A percentile compares a stretch with the other conserved stretches of the same genome.
phyloP scores from a whole-genome alignment of 2,329 filamentous ascomycete species.

The Aureobasidium leucospermi region DNA sequence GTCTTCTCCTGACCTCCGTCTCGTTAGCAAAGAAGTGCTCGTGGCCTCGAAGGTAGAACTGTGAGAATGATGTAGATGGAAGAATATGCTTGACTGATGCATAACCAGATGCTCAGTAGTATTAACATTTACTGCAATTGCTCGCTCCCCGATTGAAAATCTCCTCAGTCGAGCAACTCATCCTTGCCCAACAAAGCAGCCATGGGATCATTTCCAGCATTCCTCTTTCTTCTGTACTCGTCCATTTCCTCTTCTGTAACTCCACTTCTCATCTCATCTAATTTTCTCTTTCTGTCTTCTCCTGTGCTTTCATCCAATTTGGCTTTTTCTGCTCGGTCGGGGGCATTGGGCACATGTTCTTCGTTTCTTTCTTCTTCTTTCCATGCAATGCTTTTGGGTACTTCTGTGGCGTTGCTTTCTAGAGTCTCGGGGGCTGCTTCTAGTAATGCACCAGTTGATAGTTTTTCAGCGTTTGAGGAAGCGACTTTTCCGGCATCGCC shows the following conservation, averaged over 20 bases:
- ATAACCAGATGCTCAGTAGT: too few relatives aligned
- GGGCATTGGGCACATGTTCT: constrained; percentile 38
- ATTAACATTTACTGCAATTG: too few relatives aligned
- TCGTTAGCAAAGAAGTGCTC: too few relatives aligned
- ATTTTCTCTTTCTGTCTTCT: constrained; percentile 59
- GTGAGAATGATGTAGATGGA: too few relatives aligned
- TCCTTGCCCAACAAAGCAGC: constrained; percentile 70
- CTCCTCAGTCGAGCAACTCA: constrained; percentile 46
- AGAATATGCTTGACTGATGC: too few relatives aligned
- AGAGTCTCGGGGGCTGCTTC: constrained; percentile 19
- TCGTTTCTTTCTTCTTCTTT: constrained; percentile 34
- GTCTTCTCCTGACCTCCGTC: too few relatives aligned
- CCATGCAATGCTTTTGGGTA: constrained; percentile 35
- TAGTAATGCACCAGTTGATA: constrained; percentile 44
- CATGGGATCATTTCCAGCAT: constrained; percentile 78
- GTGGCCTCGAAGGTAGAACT: too few relatives aligned
- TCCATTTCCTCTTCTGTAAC: constrained; percentile 81
- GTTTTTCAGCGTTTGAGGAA: constrained; percentile 66
- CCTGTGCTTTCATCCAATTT: constrained; percentile 28
- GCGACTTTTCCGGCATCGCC: constrained; percentile 79
- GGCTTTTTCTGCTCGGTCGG: constrained; percentile 34
- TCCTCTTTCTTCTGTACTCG: constrained; percentile 69
- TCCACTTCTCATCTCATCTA: constrained; percentile 70
- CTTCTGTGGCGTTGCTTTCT: constrained; percentile 18
- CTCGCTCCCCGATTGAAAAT: too few relatives aligned